Percentiles rank a stretch among this genome's conserved stretches.
Evolutionary conservation across 2,329 filamentous ascomycete species (phyloP).

Genomic region (Nigrospora osmanthi): DNA sequence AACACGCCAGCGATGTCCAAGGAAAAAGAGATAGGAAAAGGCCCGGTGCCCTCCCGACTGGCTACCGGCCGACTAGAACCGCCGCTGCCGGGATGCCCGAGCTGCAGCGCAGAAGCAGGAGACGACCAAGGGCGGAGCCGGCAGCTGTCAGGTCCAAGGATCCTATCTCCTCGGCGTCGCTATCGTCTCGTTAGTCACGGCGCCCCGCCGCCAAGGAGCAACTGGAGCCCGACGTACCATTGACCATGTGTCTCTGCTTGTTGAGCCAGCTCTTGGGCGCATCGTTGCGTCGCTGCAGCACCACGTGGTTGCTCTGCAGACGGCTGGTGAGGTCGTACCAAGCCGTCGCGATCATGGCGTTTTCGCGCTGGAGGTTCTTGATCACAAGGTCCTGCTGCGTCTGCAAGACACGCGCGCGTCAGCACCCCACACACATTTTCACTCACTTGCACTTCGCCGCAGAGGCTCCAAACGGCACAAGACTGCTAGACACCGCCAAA

Average conservation of each 20-base stretch:
- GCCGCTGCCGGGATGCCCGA: too few species aligned
- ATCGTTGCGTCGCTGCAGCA: slow-evolving; percentile 67
- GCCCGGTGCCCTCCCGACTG: too few species aligned
- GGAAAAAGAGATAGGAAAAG: too few species aligned
- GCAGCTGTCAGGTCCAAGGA: slow-evolving; percentile 8
- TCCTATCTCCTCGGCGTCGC: slow-evolving; percentile 24
- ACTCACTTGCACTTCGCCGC: too few species aligned
- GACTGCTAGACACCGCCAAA: too few species aligned
- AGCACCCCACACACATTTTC: too few species aligned
- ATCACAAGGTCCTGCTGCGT: slow-evolving; percentile 47
- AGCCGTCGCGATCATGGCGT: slow-evolving; percentile 70
- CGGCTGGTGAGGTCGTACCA: slow-evolving; percentile 78
- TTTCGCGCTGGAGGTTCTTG: slow-evolving; percentile 68
- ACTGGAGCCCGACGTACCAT: slow-evolving; percentile 31
- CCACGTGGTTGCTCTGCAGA: slow-evolving; percentile 75
- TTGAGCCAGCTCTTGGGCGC: slow-evolving; percentile 76
- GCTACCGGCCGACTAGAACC: too few species aligned
- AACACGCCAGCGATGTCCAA: too few species aligned
- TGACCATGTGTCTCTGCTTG: slow-evolving; percentile 69
- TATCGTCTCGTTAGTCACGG: slow-evolving; percentile 8
- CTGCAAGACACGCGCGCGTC: slow-evolving; percentile 18
- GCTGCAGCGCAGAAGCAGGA: too few species aligned
- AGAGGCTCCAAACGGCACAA: too few species aligned
- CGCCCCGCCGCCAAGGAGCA: background rate
- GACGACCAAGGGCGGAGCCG: background rate